Evolutionary conservation across 2,329 filamentous ascomycete species (phyloP).

Genomic region (Annulohypoxylon truncatum): DNA sequence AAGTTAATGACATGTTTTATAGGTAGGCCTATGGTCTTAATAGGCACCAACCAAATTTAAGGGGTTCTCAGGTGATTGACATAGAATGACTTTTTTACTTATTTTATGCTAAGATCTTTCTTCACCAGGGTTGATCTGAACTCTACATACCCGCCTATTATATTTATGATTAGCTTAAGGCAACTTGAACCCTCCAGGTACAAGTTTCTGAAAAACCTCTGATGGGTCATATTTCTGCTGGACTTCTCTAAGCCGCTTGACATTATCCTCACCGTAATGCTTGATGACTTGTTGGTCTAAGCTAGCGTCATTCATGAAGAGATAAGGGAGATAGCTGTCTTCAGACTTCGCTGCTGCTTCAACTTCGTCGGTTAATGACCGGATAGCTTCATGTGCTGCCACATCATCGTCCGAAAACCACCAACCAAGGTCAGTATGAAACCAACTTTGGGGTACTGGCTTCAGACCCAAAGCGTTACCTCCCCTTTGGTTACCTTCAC

Average conservation of each 20-base stretch:
- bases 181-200: slow-evolving; percentile 44
- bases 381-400: slow-evolving; percentile 34
- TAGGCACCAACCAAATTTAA: too few species aligned
- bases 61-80: too few species aligned
- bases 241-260: slow-evolving; percentile 39
- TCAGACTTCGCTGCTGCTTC: slow-evolving; percentile 34
- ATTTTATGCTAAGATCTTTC: too few species aligned
- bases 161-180: too few species aligned
- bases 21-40: too few species aligned
- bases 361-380: slow-evolving; percentile 38
- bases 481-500: slow-evolving; percentile 43
- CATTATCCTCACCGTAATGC: slow-evolving; percentile 39
- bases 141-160: too few species aligned
- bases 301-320: slow-evolving; percentile 46
- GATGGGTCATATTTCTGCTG: slow-evolving; percentile 37
- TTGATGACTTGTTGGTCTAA: slow-evolving; percentile 41
- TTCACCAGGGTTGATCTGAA: too few species aligned
- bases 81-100: too few species aligned
- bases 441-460: slow-evolving; percentile 47
- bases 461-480: slow-evolving; percentile 51
- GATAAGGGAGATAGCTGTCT: slow-evolving; percentile 40
- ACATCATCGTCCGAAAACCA: slow-evolving; percentile 41
- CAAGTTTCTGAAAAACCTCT: slow-evolving; percentile 40
- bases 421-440: slow-evolving; percentile 47
- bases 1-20: too few species aligned